Percentiles rank a stretch among this genome's conserved stretches.
phyloP scores from a whole-genome alignment of 2,329 filamentous ascomycete genomes.

The Penicillium sclerotiorum region DNA sequence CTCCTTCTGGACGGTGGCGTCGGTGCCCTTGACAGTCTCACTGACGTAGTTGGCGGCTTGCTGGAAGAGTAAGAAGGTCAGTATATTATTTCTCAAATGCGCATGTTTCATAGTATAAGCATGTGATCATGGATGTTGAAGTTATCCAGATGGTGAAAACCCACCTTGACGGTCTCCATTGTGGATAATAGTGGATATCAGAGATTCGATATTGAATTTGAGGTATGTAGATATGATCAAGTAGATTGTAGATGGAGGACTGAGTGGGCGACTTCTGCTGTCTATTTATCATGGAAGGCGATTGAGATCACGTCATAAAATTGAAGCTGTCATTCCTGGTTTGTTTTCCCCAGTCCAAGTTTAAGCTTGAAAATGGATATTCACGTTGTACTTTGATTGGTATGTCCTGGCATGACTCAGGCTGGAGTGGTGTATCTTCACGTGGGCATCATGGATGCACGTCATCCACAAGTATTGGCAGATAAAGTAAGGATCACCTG shows the following conservation, averaged over 20 bases:
- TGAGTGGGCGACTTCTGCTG: background rate
- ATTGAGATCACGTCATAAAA: background rate
- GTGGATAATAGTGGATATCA: background rate
- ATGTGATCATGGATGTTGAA: background rate
- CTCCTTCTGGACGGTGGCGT: slow-evolving; percentile 64
- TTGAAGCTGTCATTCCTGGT: too few species aligned
- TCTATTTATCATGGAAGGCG: slow-evolving; percentile 4
- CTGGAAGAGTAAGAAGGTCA: slow-evolving; percentile 17
- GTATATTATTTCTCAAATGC: background rate
- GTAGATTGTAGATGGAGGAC: background rate
- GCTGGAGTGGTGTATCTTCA: too few species aligned
- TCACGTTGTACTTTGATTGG: too few species aligned
- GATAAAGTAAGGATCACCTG: background rate
- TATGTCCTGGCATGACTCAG: too few species aligned
- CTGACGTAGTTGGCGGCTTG: slow-evolving; percentile 70
- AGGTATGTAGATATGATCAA: background rate
- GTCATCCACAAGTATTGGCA: too few species aligned
- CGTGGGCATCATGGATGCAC: background rate
- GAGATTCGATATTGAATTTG: background rate
- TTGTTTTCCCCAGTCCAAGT: too few species aligned
- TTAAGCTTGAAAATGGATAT: too few species aligned
- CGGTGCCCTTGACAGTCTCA: slow-evolving; percentile 62
- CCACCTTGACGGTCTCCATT: slow-evolving; percentile 27
- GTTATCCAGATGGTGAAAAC: background rate
- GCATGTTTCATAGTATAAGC: background rate